Conservation (phyloP, 768 basidiomycete species). For the Suillus subalutaceus region DNA sequence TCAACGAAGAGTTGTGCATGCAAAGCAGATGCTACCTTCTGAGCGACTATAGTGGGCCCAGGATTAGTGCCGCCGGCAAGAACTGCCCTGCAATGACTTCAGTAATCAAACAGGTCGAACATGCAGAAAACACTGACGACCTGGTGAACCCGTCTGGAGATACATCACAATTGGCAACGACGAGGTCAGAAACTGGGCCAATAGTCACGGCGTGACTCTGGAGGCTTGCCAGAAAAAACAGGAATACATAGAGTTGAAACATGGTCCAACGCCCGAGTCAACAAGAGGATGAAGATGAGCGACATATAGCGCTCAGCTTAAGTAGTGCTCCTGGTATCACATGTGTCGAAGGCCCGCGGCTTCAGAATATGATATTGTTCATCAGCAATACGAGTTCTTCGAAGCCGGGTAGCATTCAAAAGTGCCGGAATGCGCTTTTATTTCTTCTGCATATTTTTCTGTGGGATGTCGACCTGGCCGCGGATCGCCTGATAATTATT, state of each 20-base stretch:
- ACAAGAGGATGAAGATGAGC: neutral
- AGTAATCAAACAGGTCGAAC: neutral
- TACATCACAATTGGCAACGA: neutral
- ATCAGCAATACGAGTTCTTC: neutral
- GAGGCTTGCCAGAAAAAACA: neutral
- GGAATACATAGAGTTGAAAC: neutral
- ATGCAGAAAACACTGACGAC: neutral
- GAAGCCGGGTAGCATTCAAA: neutral
- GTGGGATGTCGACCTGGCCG: neutral
- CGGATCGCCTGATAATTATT: neutral
- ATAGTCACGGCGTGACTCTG: neutral
- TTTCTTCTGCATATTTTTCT: neutral
- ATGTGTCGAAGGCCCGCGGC: neutral
- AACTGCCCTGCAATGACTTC: neutral
- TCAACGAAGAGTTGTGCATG: neutral
- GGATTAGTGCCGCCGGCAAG: neutral
- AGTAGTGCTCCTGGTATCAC: neutral
- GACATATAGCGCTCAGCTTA: neutral
- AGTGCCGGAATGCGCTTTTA: neutral
- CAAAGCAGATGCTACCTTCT: neutral
- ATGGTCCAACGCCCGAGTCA: neutral
- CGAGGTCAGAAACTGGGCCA: constrained; percentile 1
- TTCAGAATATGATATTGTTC: neutral
- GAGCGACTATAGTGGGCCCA: neutral
- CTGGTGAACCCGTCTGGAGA: neutral